A percentile compares a stretch with the other conserved stretches of the same genome.
Evolutionary conservation across 768 basidiomycete species (phyloP).

Genomic region (Amanita jacksonii): DNA sequence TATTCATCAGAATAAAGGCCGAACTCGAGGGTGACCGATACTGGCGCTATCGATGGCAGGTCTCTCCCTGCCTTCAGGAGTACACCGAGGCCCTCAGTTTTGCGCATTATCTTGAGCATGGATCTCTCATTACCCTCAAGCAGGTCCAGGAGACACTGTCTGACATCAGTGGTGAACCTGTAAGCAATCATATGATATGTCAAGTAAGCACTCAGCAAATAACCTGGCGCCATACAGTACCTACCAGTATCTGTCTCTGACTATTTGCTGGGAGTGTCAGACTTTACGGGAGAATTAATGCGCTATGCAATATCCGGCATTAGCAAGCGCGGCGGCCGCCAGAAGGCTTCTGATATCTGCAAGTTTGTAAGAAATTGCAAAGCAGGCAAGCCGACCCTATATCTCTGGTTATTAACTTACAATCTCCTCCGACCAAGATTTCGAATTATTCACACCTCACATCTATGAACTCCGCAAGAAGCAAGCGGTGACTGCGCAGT

Average conservation of each 20-base stretch:
- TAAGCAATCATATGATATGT: slow-evolving; percentile 30
- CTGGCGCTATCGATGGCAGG: slow-evolving; percentile 68
- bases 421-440: slow-evolving; percentile 38
- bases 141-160: slow-evolving; percentile 59
- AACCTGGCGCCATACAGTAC: slow-evolving; percentile 36
- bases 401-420: slow-evolving; percentile 5
- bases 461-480: slow-evolving; percentile 77
- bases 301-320: slow-evolving; percentile 85
- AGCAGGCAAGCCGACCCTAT: slow-evolving; percentile 36
- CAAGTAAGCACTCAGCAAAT: not conserved
- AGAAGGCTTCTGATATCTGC: slow-evolving; percentile 54
- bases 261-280: slow-evolving; percentile 87
- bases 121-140: slow-evolving; percentile 53
- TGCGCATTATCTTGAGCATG: slow-evolving; percentile 70
- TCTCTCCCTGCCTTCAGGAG: slow-evolving; percentile 84
- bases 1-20: slow-evolving; percentile 51
- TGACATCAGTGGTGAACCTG: slow-evolving; percentile 50
- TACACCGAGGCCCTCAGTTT: slow-evolving; percentile 93
- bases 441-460: slow-evolving; percentile 66
- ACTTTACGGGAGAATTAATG: slow-evolving; percentile 97
- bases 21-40: slow-evolving; percentile 62
- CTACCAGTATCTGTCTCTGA: slow-evolving; percentile 72
- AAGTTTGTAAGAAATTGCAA: slow-evolving; percentile 67
- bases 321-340: slow-evolving; percentile 51
- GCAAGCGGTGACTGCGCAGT: slow-evolving; percentile 75